These are phyloP conservation scores for Didymella exigua DNA, from an alignment of 2,329 filamentous ascomycete species.

Conservation along the genomic window DNA sequence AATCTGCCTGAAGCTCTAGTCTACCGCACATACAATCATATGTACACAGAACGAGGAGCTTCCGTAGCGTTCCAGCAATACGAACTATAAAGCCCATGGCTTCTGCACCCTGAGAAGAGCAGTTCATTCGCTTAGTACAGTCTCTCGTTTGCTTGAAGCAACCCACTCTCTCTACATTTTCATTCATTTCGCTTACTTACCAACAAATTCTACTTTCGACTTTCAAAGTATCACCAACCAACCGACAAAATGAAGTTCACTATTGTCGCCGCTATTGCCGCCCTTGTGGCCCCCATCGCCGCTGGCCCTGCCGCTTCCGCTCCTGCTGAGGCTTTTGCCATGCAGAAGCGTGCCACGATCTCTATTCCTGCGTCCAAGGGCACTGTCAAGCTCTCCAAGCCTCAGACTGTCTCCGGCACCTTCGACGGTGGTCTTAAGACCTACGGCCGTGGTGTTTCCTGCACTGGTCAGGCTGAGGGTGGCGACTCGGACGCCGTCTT, in stretches of 20 bases:
- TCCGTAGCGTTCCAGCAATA: background rate
- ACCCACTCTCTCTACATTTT: constrained; percentile 23
- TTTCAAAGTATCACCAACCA: constrained; percentile 21
- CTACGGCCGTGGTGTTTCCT: constrained; percentile 44
- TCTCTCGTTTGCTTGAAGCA: constrained; percentile 35
- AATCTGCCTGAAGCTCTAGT: constrained; percentile 13
- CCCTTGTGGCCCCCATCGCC: constrained; percentile 35
- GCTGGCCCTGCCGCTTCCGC: constrained; percentile 35
- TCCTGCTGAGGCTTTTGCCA: constrained; percentile 32
- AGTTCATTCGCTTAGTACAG: constrained; percentile 21
- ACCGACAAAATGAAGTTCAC: constrained; percentile 45
- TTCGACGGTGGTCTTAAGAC: constrained; percentile 45
- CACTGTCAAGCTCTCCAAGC: constrained; percentile 26
- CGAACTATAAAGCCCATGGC: constrained; percentile 9
- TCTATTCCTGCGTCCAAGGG: constrained; percentile 42
- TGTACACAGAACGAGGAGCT: constrained; percentile 1
- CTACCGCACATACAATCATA: constrained; percentile 1
- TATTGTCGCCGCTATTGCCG: constrained; percentile 32
- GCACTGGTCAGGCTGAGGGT: constrained; percentile 53
- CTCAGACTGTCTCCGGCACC: constrained; percentile 31
- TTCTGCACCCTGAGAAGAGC: constrained; percentile 1
- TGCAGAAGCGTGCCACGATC: constrained; percentile 40
- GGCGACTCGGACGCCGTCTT: constrained; percentile 58
- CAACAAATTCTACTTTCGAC: constrained; percentile 18
- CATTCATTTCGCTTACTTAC: constrained; percentile 30